phyloP scores from a whole-genome alignment of 805 yeast genomes.

The Helenozyma rhizophorensis region DNA sequence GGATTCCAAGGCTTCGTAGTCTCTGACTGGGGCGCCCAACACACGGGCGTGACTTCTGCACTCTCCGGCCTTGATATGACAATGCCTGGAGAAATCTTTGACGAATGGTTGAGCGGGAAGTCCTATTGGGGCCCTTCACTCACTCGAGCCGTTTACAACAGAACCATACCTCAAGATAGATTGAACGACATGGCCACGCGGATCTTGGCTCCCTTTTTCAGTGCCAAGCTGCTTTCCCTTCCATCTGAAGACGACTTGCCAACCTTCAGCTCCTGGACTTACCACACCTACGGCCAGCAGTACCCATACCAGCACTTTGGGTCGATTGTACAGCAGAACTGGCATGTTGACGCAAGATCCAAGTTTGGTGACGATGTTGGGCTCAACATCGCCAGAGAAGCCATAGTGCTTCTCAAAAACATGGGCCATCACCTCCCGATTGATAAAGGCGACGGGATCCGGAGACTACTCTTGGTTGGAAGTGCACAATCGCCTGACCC shows the following conservation, averaged over 20 bases:
- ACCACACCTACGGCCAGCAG: constrained; percentile 50
- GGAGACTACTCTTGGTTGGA: constrained; percentile 46
- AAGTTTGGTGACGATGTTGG: constrained; percentile 46
- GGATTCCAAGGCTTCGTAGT: constrained; percentile 68
- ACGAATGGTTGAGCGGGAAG: constrained; percentile 49
- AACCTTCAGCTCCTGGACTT: constrained; percentile 57
- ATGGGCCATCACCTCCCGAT: constrained; percentile 51
- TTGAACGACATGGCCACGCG: constrained; percentile 61
- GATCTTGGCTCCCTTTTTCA: constrained; percentile 53
- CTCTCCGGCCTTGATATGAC: constrained; percentile 61
- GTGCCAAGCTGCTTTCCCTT: constrained; percentile 32
- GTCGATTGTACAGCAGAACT: constrained; percentile 49
- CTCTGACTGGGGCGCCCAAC: constrained; percentile 66
- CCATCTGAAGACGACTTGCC: constrained; percentile 43
- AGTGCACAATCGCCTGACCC: constrained; percentile 49
- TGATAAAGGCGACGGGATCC: constrained; percentile 35
- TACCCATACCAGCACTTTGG: constrained; percentile 52
- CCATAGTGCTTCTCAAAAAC: constrained; percentile 53
- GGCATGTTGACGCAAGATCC: constrained; percentile 51
- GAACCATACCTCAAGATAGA: constrained; percentile 48
- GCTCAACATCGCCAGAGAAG: constrained; percentile 52
- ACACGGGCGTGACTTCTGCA: constrained; percentile 51
- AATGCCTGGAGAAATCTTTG: constrained; percentile 58
- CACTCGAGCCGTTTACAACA: constrained; percentile 52
- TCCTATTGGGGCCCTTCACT: constrained; percentile 57